Base-by-base conservation (phyloP, 2,329 filamentous ascomycete genomes). In the Ampelomyces quisqualis region DNA sequence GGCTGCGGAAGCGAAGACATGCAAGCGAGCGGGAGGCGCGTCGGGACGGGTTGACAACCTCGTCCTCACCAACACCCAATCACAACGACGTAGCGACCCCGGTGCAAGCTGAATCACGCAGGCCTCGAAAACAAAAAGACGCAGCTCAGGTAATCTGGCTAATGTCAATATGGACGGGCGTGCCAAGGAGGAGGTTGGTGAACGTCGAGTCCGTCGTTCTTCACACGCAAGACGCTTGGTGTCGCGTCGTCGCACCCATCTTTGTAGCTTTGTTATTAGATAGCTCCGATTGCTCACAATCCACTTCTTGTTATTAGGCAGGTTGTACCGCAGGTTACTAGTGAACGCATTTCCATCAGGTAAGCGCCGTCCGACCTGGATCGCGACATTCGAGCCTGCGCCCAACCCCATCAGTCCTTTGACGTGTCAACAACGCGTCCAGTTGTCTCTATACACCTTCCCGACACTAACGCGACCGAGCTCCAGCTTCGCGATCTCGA, bases 121-220 rank as follows among this genome's bases (percentile, higher is more conserved):
- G 21, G 39, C 28, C 21, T 35, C 35, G 35, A 34, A 49, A 55
- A 49, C 37, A 28, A 51, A 55, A 50, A 55, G 48, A 48, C 45
- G 49, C 55, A 53, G 53, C 55, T 58, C 55, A 53, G 34, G 47
- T 51, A 62, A 66, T 64, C 54, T 61, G 59, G 52, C 60, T 64
- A 66, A 65, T 62, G 40, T 62, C 55, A 44, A 58, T 49, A 53
- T 55, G 60, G 60, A 47, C 40, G 24, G 36, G 23, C 36, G 17
- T 43, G 55, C 58, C 61, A 64, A 65, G 58, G 47, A 50, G 51
- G 59, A 58, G 61, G 57, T 50, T 61, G 61, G 56, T 53, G 31
- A 24, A 23, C 38, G 33, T 38, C 34, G 33, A 38, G 13, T 21
- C 29, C 17, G 23, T 22, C 30, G 24, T 35, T 24, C 17, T 31